phyloP scores from a whole-genome alignment of 306 rosid genomes.

The Malus fusca region DNA sequence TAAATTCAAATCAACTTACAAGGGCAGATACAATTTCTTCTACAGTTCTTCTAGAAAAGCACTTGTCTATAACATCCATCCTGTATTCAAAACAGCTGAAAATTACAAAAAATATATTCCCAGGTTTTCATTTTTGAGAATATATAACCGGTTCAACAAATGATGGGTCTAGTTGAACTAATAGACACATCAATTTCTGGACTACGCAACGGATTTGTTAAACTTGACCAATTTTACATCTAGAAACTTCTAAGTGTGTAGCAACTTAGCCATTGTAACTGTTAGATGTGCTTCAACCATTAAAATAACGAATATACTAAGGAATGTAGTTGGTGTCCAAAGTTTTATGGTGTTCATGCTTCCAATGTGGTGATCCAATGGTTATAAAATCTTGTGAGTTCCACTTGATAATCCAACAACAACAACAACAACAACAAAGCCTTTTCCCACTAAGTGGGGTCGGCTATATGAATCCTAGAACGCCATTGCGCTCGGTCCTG shows the following conservation, averaged over 20 bases:
- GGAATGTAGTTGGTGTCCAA: not conserved
- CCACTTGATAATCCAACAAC: not conserved
- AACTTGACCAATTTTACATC: not conserved
- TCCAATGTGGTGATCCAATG: not conserved
- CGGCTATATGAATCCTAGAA: too few species aligned
- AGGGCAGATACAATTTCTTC: slow-evolving; percentile 76
- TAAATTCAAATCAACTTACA: slow-evolving; percentile 40
- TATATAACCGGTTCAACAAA: not conserved
- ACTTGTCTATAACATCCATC: slow-evolving; percentile 63
- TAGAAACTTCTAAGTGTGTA: not conserved
- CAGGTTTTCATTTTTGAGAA: not conserved
- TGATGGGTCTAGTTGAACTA: not conserved
- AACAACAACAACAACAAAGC: too few species aligned
- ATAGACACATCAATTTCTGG: not conserved
- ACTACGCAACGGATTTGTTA: not conserved
- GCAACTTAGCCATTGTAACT: not conserved
- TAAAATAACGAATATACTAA: not conserved
- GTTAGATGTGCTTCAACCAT: not conserved
- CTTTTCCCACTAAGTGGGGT: too few species aligned
- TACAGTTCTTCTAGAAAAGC: slow-evolving; percentile 67
- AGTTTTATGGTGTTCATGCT: not conserved
- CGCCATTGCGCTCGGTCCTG: too few species aligned
- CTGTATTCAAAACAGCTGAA: slow-evolving; percentile 34
- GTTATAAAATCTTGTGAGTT: not conserved
- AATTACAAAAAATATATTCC: not conserved